Evolutionary conservation across 345 rosid genomes (phyloP).

Genomic region (Streptanthus diversifolius): DNA sequence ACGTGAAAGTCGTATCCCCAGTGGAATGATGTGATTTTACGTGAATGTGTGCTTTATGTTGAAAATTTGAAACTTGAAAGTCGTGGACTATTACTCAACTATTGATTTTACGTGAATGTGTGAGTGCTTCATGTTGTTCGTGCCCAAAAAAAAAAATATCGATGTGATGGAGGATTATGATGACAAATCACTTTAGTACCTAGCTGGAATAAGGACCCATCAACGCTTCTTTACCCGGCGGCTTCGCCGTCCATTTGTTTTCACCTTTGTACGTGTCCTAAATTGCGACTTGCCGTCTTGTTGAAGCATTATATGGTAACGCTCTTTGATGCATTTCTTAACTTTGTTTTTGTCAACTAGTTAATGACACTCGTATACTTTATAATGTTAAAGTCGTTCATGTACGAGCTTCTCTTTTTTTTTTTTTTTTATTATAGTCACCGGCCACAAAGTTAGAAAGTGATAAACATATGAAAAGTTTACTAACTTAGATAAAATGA

Average conservation of each 20-base stretch:
- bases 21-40: constrained; percentile 14
- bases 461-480: not conserved
- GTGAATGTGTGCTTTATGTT: not conserved
- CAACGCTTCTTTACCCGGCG: not conserved
- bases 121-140: not conserved
- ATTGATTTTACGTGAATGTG: not conserved
- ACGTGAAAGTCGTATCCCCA: not conserved
- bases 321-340: not conserved
- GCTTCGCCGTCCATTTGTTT: not conserved
- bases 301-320: not conserved
- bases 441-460: not conserved
- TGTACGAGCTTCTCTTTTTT: not conserved
- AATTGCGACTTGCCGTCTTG: not conserved
- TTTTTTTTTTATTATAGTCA: not conserved
- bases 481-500: not conserved
- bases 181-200: not conserved
- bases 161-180: not conserved
- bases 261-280: not conserved
- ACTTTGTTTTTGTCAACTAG: not conserved
- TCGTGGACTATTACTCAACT: not conserved
- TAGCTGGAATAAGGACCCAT: constrained; percentile 6
- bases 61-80: not conserved
- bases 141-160: not conserved
- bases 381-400: not conserved
- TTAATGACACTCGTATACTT: not conserved